A percentile compares a stretch with the other conserved stretches of the same genome.
phyloP scores from a whole-genome alignment of 192 early-diverging fungal genomes.

The Martensiomyces pterosporus region DNA sequence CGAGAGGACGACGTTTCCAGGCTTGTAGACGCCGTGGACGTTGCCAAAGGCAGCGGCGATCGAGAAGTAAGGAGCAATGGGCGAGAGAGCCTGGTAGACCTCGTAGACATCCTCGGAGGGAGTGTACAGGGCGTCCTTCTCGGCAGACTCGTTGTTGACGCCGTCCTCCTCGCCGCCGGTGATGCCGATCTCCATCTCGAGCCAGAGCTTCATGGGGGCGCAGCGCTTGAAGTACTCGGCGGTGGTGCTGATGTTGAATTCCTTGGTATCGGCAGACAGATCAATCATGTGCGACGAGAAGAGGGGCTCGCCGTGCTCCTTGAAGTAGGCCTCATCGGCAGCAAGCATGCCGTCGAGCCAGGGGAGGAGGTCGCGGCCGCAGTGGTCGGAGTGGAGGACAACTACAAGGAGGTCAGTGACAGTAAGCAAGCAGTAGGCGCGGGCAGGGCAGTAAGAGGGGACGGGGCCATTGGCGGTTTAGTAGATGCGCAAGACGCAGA shows the following conservation, averaged over 20 bases:
- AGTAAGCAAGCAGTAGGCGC: no score
- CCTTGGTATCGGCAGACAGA: slow-evolving; percentile 90
- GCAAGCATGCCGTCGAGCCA: slow-evolving; percentile 98
- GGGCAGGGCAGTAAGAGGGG: no score
- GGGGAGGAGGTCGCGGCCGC: slow-evolving; percentile 92
- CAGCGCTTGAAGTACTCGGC: slow-evolving; percentile 90
- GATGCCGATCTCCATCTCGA: slow-evolving; percentile 99
- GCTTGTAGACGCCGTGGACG: slow-evolving; percentile 95
- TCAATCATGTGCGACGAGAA: slow-evolving; percentile 99
- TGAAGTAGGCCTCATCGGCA: slow-evolving; percentile 95
- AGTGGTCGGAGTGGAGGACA: slow-evolving; percentile 91
- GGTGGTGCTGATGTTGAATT: slow-evolving; percentile 89
- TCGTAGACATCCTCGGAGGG: slow-evolving; percentile 96
- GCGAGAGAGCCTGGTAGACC: slow-evolving; percentile 83
- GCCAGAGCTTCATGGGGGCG: slow-evolving; percentile 77
- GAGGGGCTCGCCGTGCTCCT: slow-evolving; percentile 86
- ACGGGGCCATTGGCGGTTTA: no score
- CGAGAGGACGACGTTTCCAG: slow-evolving; percentile 92
- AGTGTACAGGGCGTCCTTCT: slow-evolving; percentile 88
- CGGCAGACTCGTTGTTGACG: slow-evolving; percentile 91
- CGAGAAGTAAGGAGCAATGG: slow-evolving; percentile 85
- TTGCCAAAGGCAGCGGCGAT: slow-evolving; percentile 96
- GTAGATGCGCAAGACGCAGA: no score
- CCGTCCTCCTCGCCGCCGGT: slow-evolving; percentile 98
- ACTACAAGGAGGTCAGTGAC: slow-evolving; percentile 24